A percentile compares a stretch with the other conserved stretches of the same genome.
Conservation (phyloP, 768 basidiomycete genomes). For the Phylloporus rhodoxanthus region DNA sequence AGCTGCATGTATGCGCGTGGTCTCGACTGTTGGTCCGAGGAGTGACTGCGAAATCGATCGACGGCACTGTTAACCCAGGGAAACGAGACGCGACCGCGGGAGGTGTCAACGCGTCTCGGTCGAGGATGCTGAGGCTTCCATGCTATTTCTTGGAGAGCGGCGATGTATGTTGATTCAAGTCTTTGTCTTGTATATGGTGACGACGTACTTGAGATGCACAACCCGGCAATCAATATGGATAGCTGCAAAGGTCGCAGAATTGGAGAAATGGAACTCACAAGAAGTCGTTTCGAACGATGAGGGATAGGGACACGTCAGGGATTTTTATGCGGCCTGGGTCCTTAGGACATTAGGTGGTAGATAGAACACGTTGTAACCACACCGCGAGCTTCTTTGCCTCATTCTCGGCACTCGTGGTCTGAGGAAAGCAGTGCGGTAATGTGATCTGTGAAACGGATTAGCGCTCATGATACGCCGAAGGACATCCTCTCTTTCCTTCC, state of each 20-base stretch:
- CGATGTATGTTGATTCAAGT: neutral
- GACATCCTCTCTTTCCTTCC: too few relatives aligned
- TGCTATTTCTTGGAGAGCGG: neutral
- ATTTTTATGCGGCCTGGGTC: slow-evolving; percentile 16
- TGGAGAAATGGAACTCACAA: slow-evolving; percentile 10
- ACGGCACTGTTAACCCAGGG: neutral
- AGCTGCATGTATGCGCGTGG: slow-evolving; percentile 1
- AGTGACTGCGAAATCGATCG: slow-evolving; percentile 2
- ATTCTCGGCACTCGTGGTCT: slow-evolving; percentile 1
- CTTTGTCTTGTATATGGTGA: neutral
- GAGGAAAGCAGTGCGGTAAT: too few relatives aligned
- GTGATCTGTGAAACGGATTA: too few relatives aligned
- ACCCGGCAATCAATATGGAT: slow-evolving; percentile 11
- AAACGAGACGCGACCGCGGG: neutral
- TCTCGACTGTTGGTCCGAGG: neutral
- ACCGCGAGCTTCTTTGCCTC: slow-evolving; percentile 17
- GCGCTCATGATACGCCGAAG: too few relatives aligned
- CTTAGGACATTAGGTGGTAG: slow-evolving; percentile 6
- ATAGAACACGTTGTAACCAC: slow-evolving; percentile 10
- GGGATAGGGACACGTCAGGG: slow-evolving; percentile 5
- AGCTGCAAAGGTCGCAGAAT: slow-evolving; percentile 4
- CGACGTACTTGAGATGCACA: neutral
- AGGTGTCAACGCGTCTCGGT: neutral
- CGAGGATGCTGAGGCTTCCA: neutral
- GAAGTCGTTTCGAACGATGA: slow-evolving; percentile 9